phyloP scores from a whole-genome alignment of 2,329 filamentous ascomycete species.

The Davidsoniella australis region DNA sequence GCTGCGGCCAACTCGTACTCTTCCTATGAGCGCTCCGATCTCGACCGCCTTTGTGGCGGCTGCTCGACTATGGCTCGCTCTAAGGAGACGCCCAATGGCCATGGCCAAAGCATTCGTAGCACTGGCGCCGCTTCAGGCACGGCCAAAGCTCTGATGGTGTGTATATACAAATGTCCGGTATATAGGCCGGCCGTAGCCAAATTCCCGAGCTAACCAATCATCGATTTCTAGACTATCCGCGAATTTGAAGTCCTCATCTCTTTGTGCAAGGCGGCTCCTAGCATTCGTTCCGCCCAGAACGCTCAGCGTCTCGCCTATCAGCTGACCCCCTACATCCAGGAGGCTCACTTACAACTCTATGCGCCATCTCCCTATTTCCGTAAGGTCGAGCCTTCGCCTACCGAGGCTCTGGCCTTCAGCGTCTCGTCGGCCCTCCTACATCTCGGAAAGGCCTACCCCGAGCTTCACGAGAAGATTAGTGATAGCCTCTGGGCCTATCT shows the following conservation, averaged over 20 bases:
- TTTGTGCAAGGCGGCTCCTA: constrained; percentile 74
- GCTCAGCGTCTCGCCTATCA: constrained; percentile 66
- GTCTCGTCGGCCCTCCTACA: constrained; percentile 69
- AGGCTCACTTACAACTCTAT: constrained; percentile 66
- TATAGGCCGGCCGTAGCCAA: neutral
- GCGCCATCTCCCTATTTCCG: constrained; percentile 67
- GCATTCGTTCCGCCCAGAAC: constrained; percentile 51
- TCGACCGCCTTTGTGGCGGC: constrained; percentile 43
- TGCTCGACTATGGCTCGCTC: constrained; percentile 30
- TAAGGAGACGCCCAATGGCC: constrained; percentile 31
- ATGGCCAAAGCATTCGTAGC: constrained; percentile 1
- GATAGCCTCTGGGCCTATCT: constrained; percentile 57
- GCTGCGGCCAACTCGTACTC: constrained; percentile 37
- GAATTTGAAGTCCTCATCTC: constrained; percentile 87
- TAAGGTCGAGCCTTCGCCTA: constrained; percentile 71
- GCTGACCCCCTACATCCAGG: constrained; percentile 67
- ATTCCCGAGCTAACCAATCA: neutral
- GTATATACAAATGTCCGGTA: constrained; percentile 10
- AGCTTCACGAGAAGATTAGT: constrained; percentile 48
- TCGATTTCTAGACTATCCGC: constrained; percentile 50
- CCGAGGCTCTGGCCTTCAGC: constrained; percentile 65
- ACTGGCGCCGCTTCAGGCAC: constrained; percentile 20
- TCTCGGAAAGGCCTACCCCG: constrained; percentile 55
- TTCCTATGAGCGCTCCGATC: constrained; percentile 43
- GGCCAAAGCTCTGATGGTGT: constrained; percentile 44